Conservation (phyloP, 805 yeast genomes). For the Yarrowia osloensis region DNA sequence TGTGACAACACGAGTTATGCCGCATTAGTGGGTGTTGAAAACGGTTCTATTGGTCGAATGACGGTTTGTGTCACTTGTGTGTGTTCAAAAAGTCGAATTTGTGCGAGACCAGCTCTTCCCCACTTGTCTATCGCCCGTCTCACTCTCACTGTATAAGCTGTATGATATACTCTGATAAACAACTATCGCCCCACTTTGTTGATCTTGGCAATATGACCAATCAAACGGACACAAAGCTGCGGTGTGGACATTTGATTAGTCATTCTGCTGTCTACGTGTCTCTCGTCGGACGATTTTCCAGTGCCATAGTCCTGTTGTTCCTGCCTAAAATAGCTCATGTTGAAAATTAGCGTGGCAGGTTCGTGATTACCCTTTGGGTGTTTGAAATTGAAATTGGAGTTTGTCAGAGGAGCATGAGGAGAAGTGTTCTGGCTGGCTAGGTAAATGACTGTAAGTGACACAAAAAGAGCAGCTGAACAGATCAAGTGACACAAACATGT, state of each 20-base stretch:
- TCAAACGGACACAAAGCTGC: not conserved
- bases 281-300: too few species aligned
- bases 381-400: not conserved
- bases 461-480: too few species aligned
- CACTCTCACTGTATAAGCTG: constrained; percentile 5
- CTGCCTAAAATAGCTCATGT: constrained; percentile 18
- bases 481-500: too few species aligned
- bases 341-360: constrained; percentile 25
- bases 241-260: too few species aligned
- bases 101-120: not conserved
- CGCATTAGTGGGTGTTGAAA: too few species aligned
- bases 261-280: too few species aligned
- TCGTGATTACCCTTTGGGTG: constrained; percentile 11
- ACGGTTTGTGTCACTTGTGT: not conserved
- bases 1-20: too few species aligned
- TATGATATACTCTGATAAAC: not conserved
- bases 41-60: not conserved
- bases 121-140: too few species aligned
- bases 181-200: not conserved
- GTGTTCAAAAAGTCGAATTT: too few species aligned
- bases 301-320: not conserved
- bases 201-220: not conserved
- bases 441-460: too few species aligned
- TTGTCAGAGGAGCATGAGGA: not conserved
- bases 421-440: too few species aligned